Evolutionary conservation across 23 red algal genomes (phyloP).

Genomic region (Pyropia yezoensis): DNA sequence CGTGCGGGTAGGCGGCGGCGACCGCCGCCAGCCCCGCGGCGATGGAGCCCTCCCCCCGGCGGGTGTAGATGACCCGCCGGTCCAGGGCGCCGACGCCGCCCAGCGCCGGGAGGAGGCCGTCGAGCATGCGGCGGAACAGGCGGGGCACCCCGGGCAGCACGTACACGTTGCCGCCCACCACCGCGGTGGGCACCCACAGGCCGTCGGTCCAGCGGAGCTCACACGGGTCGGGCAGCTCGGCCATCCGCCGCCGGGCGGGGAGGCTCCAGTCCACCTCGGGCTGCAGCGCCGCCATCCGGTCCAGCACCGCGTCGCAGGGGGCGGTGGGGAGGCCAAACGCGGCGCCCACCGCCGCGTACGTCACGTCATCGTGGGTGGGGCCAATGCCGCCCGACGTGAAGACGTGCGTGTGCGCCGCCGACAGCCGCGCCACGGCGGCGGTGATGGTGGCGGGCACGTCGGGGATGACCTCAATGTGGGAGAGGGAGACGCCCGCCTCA

Average conservation of each 20-base stretch:
- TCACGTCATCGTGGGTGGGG: conserved; percentile 74
- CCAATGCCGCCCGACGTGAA: conserved; percentile 78
- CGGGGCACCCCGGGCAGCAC: conserved; percentile 40
- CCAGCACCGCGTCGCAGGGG: conserved; percentile 12
- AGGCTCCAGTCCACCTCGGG: conserved; percentile 27
- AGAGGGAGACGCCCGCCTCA: conserved; percentile 26
- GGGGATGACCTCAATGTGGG: conserved; percentile 41
- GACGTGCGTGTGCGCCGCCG: conserved; percentile 27
- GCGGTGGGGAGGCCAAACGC: conserved; percentile 50
- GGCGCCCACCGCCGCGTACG: conserved; percentile 46
- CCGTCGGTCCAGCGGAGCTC: conserved; percentile 34
- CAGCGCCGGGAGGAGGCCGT: not conserved
- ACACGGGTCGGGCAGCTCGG: conserved; percentile 23
- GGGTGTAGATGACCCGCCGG: conserved; percentile 17
- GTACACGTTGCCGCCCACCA: conserved; percentile 48
- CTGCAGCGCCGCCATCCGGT: conserved; percentile 21
- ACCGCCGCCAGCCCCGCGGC: conserved; percentile 8
- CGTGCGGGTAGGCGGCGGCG: conserved; percentile 5
- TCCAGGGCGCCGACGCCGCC: conserved; percentile 16
- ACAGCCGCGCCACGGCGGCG: conserved; percentile 26
- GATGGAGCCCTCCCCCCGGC: conserved; percentile 31
- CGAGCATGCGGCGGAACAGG: conserved; percentile 25
- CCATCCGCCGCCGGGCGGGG: conserved; percentile 33
- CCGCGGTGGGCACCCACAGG: conserved; percentile 43
- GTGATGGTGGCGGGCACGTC: conserved; percentile 44